phyloP scores from a whole-genome alignment of 176 grass and related monocot genomes.

The Aegilops longissima region DNA sequence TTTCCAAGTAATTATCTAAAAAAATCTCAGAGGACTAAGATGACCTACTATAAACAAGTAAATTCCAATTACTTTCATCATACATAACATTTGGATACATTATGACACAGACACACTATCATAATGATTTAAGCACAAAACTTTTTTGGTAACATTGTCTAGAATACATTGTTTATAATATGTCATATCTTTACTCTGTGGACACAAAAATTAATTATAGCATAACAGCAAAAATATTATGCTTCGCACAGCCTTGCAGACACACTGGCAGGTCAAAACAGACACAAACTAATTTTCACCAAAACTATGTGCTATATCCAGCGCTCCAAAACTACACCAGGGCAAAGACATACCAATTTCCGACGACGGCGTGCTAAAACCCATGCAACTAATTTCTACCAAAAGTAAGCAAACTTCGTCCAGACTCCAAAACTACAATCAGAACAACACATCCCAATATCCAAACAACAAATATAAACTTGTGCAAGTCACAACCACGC shows the following conservation, averaged over 20 bases:
- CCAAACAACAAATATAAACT: background rate
- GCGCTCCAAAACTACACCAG: background rate
- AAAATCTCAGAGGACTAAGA: background rate
- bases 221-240: background rate
- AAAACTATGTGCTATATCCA: background rate
- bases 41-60: background rate
- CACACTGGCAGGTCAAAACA: background rate
- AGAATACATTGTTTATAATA: too few species aligned
- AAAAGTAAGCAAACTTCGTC: background rate
- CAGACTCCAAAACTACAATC: background rate
- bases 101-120: background rate
- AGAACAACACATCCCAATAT: background rate
- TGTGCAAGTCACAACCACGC: background rate
- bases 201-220: background rate
- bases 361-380: background rate
- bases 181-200: too few species aligned
- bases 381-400: slow-evolving; percentile 6
- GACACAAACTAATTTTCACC: background rate
- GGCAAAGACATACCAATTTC: background rate
- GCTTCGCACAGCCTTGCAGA: too few species aligned
- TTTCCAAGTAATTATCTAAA: background rate
- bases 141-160: background rate
- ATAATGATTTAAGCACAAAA: background rate
- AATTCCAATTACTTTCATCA: background rate
- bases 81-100: background rate